Evolutionary conservation across 495 filamentous ascomycete genomes (phyloP).

Genomic region (Penicillium soppii): DNA sequence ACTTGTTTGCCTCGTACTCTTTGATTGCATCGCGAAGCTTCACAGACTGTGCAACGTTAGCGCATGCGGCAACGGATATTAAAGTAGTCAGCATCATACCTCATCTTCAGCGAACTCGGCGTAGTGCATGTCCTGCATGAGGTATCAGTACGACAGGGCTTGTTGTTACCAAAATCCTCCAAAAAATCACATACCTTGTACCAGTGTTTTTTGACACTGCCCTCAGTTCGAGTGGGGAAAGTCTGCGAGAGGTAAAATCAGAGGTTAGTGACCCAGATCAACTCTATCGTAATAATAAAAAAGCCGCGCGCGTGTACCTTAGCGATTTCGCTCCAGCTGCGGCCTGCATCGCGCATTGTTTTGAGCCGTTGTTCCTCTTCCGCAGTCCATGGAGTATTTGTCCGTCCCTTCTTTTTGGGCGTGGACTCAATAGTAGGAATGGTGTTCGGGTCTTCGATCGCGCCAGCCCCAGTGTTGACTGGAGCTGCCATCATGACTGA

Average conservation of each 20-base stretch:
- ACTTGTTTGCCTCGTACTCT: slow-evolving; percentile 97
- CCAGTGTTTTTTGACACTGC: slow-evolving; percentile 99
- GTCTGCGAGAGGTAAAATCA: slow-evolving; percentile 53
- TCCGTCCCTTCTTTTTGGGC: slow-evolving; percentile 85
- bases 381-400: slow-evolving; percentile 97
- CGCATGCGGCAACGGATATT: slow-evolving; percentile 10
- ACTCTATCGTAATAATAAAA: not conserved
- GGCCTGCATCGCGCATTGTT: slow-evolving; percentile 87
- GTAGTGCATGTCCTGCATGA: slow-evolving; percentile 89
- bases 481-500: slow-evolving; percentile 36
- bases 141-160: slow-evolving; percentile 23
- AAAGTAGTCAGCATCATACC: slow-evolving; percentile 52
- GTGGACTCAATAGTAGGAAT: slow-evolving; percentile 44
- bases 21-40: slow-evolving; percentile 92
- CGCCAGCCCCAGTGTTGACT: slow-evolving; percentile 24
- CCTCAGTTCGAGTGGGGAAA: slow-evolving; percentile 90
- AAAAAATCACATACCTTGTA: slow-evolving; percentile 71
- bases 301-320: slow-evolving; percentile 57
- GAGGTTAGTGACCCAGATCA: slow-evolving; percentile 8
- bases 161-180: slow-evolving; percentile 1
- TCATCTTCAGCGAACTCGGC: slow-evolving; percentile 98
- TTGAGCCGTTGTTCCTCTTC: slow-evolving; percentile 91
- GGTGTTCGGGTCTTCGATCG: slow-evolving; percentile 32
- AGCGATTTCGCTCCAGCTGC: slow-evolving; percentile 96
- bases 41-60: slow-evolving; percentile 60